A percentile compares a stretch with the other conserved stretches of the same genome.
phyloP scores from a whole-genome alignment of 805 yeast genomes.

The Scheffersomyces lignosus region DNA sequence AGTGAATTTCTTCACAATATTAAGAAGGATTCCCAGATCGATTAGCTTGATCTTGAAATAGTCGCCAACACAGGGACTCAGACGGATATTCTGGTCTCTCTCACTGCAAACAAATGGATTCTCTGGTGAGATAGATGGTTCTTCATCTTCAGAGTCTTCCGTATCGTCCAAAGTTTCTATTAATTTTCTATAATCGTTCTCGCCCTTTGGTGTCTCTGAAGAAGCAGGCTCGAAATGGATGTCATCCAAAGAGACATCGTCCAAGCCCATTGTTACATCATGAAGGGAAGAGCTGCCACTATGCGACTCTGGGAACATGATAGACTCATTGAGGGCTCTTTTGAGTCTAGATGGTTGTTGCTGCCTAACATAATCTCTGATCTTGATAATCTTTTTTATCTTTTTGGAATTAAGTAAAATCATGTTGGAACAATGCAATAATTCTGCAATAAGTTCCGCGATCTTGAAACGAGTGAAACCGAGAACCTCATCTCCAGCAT shows the following conservation, averaged over 20 bases:
- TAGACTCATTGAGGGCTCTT: slow-evolving; percentile 33
- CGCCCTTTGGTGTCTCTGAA: slow-evolving; percentile 23
- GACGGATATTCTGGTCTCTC: slow-evolving; percentile 38
- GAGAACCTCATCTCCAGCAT: slow-evolving; percentile 45
- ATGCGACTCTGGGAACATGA: slow-evolving; percentile 11
- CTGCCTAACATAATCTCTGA: slow-evolving; percentile 65
- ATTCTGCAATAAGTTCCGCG: slow-evolving; percentile 89
- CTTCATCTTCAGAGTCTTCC: slow-evolving; percentile 45
- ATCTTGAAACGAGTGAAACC: slow-evolving; percentile 92
- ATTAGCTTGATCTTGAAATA: slow-evolving; percentile 76
- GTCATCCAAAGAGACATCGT: slow-evolving; percentile 39
- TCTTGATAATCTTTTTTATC: slow-evolving; percentile 65
- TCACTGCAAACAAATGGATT: slow-evolving; percentile 42
- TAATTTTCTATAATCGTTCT: slow-evolving; percentile 15
- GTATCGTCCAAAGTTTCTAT: slow-evolving; percentile 27
- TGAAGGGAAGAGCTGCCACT: slow-evolving; percentile 14
- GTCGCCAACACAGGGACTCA: slow-evolving; percentile 80
- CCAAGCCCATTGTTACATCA: slow-evolving; percentile 38
- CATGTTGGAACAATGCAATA: slow-evolving; percentile 98
- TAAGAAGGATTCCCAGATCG: slow-evolving; percentile 68
- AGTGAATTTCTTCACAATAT: slow-evolving; percentile 74
- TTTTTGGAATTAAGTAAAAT: slow-evolving; percentile 75
- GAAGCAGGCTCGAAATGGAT: slow-evolving; percentile 20
- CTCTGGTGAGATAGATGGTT: slow-evolving; percentile 43
- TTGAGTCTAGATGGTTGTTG: slow-evolving; percentile 44